Conservation (phyloP, 2,329 filamentous ascomycete genomes). For the Gnomoniopsis sp. region DNA sequence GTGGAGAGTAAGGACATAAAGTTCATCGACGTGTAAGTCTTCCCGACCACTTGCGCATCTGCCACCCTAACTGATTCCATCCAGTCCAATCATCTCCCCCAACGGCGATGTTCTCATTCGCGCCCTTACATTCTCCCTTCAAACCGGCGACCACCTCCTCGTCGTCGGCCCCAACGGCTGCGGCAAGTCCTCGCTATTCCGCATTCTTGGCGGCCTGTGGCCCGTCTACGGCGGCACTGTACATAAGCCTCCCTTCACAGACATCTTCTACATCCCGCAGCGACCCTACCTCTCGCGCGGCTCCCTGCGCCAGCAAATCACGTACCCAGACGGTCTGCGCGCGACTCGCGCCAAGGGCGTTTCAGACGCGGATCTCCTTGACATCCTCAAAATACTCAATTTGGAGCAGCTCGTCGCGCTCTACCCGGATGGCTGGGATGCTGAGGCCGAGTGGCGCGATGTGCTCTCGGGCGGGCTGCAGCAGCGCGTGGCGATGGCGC, state of each 20-base stretch:
- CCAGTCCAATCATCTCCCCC: slow-evolving; percentile 84
- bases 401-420: slow-evolving; percentile 79
- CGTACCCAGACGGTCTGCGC: slow-evolving; percentile 85
- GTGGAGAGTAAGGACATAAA: slow-evolving; percentile 80
- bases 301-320: slow-evolving; percentile 92
- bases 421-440: slow-evolving; percentile 79
- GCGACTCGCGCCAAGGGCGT: slow-evolving; percentile 84
- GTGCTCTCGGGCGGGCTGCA: slow-evolving; percentile 89
- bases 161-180: slow-evolving; percentile 97
- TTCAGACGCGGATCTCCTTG: slow-evolving; percentile 75
- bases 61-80: neutral
- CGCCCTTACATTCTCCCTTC: slow-evolving; percentile 81
- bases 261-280: slow-evolving; percentile 98
- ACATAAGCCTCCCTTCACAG: slow-evolving; percentile 82
- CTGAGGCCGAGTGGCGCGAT: slow-evolving; percentile 94
- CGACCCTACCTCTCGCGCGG: slow-evolving; percentile 90
- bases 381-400: slow-evolving; percentile 74
- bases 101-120: slow-evolving; percentile 91
- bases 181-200: slow-evolving; percentile 93
- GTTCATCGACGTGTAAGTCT: slow-evolving; percentile 71
- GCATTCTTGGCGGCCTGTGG: slow-evolving; percentile 94
- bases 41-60: neutral
- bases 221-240: slow-evolving; percentile 95
- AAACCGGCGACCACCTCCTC: slow-evolving; percentile 83
- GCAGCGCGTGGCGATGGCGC: slow-evolving; percentile 94